These are phyloP conservation scores for Aspergillus bertholletiae DNA, from an alignment of 495 filamentous ascomycete species.

Conservation along the genomic window DNA sequence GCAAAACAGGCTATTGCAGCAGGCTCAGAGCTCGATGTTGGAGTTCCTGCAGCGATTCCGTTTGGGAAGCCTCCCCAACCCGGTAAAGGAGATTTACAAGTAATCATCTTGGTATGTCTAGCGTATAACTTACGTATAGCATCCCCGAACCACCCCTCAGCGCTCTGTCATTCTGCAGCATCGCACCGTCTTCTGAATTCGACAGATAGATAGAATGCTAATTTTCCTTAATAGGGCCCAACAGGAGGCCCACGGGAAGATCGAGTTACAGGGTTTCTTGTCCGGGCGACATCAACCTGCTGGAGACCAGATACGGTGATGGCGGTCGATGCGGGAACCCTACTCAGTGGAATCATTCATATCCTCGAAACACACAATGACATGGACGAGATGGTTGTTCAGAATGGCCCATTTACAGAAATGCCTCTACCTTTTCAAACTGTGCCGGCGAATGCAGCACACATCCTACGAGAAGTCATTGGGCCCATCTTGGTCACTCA, in stretches of 20 bases:
- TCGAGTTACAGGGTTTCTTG: slow-evolving; percentile 82
- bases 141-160: neutral
- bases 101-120: slow-evolving; percentile 74
- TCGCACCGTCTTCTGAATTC: slow-evolving; percentile 11
- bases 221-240: slow-evolving; percentile 65
- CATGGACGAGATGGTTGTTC: slow-evolving; percentile 20
- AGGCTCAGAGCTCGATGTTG: neutral
- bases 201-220: slow-evolving; percentile 23
- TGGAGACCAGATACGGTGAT: slow-evolving; percentile 80
- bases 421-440: slow-evolving; percentile 59
- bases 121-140: neutral
- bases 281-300: slow-evolving; percentile 70
- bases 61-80: neutral
- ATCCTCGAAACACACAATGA: slow-evolving; percentile 57
- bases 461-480: slow-evolving; percentile 73
- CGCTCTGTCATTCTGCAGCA: neutral
- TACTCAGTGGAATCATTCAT: slow-evolving; percentile 75
- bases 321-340: slow-evolving; percentile 89
- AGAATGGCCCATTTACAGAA: slow-evolving; percentile 68
- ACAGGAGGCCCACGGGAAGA: slow-evolving; percentile 89
- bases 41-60: neutral
- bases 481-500: slow-evolving; percentile 90
- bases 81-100: slow-evolving; percentile 47
- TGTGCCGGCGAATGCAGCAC: slow-evolving; percentile 70
- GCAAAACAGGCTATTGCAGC: neutral